Evolutionary conservation across 2,329 filamentous ascomycete species (phyloP).

Genomic region (Periglandula ipomoeae): DNA sequence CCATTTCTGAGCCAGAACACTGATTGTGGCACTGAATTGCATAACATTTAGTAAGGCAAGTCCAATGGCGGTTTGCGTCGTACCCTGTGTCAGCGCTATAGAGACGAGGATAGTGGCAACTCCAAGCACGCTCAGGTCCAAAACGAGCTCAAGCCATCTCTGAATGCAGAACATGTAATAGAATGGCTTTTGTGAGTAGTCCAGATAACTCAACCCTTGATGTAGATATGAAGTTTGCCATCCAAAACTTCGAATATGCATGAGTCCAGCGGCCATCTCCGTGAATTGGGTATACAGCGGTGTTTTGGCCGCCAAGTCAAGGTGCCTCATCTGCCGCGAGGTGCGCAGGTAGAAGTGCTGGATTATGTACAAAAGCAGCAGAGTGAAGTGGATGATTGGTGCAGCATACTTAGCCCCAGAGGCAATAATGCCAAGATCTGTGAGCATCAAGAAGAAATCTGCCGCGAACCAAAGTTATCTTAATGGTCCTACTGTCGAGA

Average conservation of each 20-base stretch:
- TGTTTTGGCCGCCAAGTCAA: slow-evolving; percentile 45
- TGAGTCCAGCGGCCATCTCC: slow-evolving; percentile 21
- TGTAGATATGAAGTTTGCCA: slow-evolving; percentile 7
- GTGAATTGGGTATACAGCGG: slow-evolving; percentile 33
- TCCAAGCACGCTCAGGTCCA: not conserved
- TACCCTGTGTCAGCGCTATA: not conserved
- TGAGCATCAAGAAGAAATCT: no score
- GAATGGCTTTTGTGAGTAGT: not conserved
- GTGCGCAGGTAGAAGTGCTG: slow-evolving; percentile 32
- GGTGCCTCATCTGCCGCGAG: slow-evolving; percentile 44
- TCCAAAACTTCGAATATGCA: slow-evolving; percentile 17
- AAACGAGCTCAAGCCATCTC: not conserved
- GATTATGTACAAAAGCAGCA: slow-evolving; percentile 9
- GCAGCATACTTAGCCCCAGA: slow-evolving; percentile 30
- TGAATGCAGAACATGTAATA: not conserved
- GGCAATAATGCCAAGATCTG: slow-evolving; percentile 26
- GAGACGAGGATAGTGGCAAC: not conserved
- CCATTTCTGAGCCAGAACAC: not conserved
- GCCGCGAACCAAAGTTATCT: no score
- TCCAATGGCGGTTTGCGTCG: not conserved
- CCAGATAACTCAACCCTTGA: not conserved
- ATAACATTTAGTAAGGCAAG: not conserved
- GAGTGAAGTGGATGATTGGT: slow-evolving; percentile 34
- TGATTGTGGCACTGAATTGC: not conserved
- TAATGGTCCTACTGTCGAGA: no score